Evolutionary conservation across 495 filamentous ascomycete species (phyloP).

Genomic region (Aspergillus steynii): DNA sequence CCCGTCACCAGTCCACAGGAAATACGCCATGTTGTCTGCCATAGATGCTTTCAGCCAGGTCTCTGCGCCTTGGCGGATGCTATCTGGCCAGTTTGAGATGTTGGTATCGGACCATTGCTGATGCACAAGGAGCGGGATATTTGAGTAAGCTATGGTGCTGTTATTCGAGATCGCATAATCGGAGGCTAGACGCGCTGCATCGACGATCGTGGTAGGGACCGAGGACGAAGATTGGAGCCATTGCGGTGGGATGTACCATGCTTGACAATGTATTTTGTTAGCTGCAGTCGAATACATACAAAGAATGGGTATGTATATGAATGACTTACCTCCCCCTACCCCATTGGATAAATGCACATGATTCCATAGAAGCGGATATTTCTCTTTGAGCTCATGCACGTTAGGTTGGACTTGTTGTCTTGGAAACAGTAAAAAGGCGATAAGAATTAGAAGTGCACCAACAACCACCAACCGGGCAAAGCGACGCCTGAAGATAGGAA

Average conservation of each 20-base stretch:
- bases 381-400: not conserved
- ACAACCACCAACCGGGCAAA: not conserved
- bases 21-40: slow-evolving; percentile 15
- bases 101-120: slow-evolving; percentile 20
- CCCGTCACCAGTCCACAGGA: slow-evolving; percentile 22
- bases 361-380: slow-evolving; percentile 10
- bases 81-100: slow-evolving; percentile 15
- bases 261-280: slow-evolving; percentile 1
- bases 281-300: not conserved
- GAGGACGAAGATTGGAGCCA: slow-evolving; percentile 4
- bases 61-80: slow-evolving; percentile 14
- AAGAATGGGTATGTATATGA: not conserved
- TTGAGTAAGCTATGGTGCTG: slow-evolving; percentile 11
- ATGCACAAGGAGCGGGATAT: slow-evolving; percentile 21
- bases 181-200: slow-evolving; percentile 14
- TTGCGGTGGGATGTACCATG: slow-evolving; percentile 19
- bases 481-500: not conserved
- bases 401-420: not conserved
- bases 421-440: not conserved
- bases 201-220: slow-evolving; percentile 10
- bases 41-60: slow-evolving; percentile 18
- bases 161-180: slow-evolving; percentile 3
- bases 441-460: not conserved
- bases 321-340: slow-evolving; percentile 5
- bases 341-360: slow-evolving; percentile 7